phyloP scores from a whole-genome alignment of 495 filamentous ascomycete genomes.

The Xylaria cubensis region DNA sequence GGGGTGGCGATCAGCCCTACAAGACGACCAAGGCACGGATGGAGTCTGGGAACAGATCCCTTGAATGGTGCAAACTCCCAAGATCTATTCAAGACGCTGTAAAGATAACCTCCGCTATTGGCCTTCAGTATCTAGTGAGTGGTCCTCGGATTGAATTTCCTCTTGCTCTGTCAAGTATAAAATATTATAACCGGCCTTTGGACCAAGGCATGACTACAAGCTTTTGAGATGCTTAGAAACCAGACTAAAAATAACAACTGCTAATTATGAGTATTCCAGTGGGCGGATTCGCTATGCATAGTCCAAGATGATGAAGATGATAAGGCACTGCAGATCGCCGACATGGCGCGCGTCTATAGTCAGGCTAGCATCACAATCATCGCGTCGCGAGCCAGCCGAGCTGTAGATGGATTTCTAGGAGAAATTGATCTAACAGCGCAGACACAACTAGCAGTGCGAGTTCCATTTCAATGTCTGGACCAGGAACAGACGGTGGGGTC shows the following conservation, averaged over 20 bases:
- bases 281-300: conserved; percentile 42
- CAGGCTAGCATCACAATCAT: conserved; percentile 30
- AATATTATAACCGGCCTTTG: not conserved
- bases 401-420: conserved; percentile 28
- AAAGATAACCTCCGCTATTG: conserved; percentile 27
- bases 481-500: not conserved
- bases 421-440: not conserved
- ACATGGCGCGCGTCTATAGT: conserved; percentile 33
- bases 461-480: not conserved
- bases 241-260: not conserved
- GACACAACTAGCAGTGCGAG: not conserved
- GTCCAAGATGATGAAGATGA: conserved; percentile 37
- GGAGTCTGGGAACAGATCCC: not conserved
- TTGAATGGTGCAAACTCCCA: conserved; percentile 18
- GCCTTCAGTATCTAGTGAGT: conserved; percentile 30
- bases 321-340: conserved; percentile 30
- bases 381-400: conserved; percentile 29
- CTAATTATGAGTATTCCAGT: conserved; percentile 2
- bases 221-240: not conserved
- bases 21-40: conserved; percentile 15
- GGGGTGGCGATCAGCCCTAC: conserved; percentile 33
- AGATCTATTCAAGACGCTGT: conserved; percentile 31
- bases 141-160: not conserved
- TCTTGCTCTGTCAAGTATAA: not conserved
- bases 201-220: not conserved